phyloP scores from a whole-genome alignment of 2,329 filamentous ascomycete species.

The Chaetomiaceae sp. region DNA sequence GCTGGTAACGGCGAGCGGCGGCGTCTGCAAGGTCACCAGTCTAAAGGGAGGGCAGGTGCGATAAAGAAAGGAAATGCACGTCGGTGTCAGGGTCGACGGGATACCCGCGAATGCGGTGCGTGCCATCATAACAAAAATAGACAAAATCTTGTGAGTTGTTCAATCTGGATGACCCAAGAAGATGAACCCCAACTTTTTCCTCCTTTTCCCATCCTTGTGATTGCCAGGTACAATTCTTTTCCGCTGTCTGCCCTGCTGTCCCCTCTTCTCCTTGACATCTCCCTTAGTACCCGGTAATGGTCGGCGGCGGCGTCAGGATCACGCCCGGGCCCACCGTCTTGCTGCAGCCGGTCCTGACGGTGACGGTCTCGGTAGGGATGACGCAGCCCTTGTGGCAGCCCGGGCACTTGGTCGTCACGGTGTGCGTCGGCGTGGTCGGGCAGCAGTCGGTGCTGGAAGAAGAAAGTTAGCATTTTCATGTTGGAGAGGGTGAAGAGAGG shows the following conservation, averaged over 20 bases:
- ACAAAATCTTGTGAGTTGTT: too few relatives aligned
- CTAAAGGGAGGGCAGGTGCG: conserved; percentile 76
- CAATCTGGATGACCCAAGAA: too few relatives aligned
- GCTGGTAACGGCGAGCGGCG: conserved; percentile 71
- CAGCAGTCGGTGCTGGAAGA: conserved; percentile 31
- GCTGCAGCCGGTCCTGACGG: conserved; percentile 22
- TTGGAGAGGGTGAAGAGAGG: not conserved
- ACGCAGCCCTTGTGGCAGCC: conserved; percentile 26
- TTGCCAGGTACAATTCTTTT: too few relatives aligned
- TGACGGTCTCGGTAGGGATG: conserved; percentile 21
- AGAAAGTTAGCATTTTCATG: too few relatives aligned
- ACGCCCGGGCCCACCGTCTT: not conserved
- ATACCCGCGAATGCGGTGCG: not conserved
- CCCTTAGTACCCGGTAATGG: not conserved
- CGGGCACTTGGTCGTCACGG: conserved; percentile 21
- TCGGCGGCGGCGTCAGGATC: not conserved
- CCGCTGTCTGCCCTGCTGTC: too few relatives aligned
- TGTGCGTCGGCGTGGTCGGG: conserved; percentile 30
- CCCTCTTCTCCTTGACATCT: not conserved
- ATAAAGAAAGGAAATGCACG: conserved; percentile 40
- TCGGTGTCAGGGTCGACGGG: not conserved
- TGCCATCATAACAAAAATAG: not conserved
- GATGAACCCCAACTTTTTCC: too few relatives aligned
- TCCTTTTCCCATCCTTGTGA: too few relatives aligned
- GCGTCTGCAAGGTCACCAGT: conserved; percentile 74